Evolutionary conservation across 257 asterid genomes (phyloP), one percentile per base, ranked within the genome.

Genomic region (Handroanthus guayacan): DNA sequence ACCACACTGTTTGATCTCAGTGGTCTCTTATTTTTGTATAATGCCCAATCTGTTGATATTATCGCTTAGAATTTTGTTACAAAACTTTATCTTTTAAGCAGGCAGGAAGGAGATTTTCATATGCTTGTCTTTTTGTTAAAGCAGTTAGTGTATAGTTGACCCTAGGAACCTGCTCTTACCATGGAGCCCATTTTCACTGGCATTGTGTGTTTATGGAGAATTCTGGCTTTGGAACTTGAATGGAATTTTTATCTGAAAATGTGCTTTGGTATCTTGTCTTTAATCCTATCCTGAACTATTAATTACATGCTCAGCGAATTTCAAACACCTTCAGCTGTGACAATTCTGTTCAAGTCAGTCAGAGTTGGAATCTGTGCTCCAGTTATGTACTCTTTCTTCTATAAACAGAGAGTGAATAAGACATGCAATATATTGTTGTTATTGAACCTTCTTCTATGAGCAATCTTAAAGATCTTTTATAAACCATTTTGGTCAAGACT

Each of bases 261-360:
- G 41, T 44, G 73, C 37, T 62, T 37, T 17, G 45, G 14, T 25
- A 25, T 43, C 4, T 7, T 60, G n/a, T 36, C 57, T 41, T 48
- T 52, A 5, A 31, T 61, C 58, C 36, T 44, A 44, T n/a, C 64
- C 18, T 60, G 37, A 57, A 44, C 13, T 36, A 43, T 71, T 25
- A 25, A 45, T 43, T 38, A 51, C 25, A 61, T 68, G 50, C 31
- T 11, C 36, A 76, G 36, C 48, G 25, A 73, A 66, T 50, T 47
- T 54, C 43, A 60, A 52, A 52, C 71, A 61, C 51, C 57, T 67
- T 51, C 37, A 67, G 38, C 56, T 79, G 17, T 73, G 25, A 73
- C n/a, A 43, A 48, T 43, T 25, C 50, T 31, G 31, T 71, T 47
- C 25, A 60, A 34, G 7, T 7, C 52, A 11, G 12, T 52, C 16